Conservation (phyloP, 495 filamentous ascomycete genomes). For the Lophiotrema nucula region DNA sequence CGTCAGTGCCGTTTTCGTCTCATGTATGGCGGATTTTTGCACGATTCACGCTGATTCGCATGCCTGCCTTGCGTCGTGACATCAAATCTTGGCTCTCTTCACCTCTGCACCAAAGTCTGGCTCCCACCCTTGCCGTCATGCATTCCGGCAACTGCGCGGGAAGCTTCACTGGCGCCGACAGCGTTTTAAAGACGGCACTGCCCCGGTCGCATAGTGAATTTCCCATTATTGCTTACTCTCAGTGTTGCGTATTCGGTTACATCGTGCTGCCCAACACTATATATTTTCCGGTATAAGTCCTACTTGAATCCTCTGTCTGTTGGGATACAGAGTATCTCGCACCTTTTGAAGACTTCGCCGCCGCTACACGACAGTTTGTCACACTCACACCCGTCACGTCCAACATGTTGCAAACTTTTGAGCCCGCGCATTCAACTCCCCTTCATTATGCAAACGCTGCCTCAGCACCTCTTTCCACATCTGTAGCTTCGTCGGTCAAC, state of each 20-base stretch:
- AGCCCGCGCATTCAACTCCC: conserved; percentile 11
- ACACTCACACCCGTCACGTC: neutral
- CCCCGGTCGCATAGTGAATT: conserved; percentile 18
- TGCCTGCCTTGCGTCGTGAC: conserved; percentile 19
- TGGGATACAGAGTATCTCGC: no score
- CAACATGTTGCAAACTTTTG: conserved; percentile 34
- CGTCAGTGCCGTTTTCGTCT: neutral
- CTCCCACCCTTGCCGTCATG: conserved; percentile 31
- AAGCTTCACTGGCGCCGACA: conserved; percentile 3
- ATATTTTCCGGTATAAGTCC: conserved; percentile 9
- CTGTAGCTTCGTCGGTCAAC: conserved; percentile 4
- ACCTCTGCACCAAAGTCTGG: conserved; percentile 18
- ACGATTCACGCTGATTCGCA: conserved; percentile 15
- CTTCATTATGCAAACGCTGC: conserved; percentile 25
- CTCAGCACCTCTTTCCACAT: conserved; percentile 11
- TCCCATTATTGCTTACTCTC: conserved; percentile 20
- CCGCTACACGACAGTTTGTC: no score
- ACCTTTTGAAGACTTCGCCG: no score
- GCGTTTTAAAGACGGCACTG: conserved; percentile 14
- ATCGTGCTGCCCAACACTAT: conserved; percentile 24
- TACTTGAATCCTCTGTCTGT: conserved; percentile 5
- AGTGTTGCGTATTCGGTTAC: conserved; percentile 6
- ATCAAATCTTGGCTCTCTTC: conserved; percentile 32
- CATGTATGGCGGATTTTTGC: conserved; percentile 7
- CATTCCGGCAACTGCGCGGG: conserved; percentile 19